Conservation (phyloP, 805 yeast species). For the Cephaloascus fragrans region DNA sequence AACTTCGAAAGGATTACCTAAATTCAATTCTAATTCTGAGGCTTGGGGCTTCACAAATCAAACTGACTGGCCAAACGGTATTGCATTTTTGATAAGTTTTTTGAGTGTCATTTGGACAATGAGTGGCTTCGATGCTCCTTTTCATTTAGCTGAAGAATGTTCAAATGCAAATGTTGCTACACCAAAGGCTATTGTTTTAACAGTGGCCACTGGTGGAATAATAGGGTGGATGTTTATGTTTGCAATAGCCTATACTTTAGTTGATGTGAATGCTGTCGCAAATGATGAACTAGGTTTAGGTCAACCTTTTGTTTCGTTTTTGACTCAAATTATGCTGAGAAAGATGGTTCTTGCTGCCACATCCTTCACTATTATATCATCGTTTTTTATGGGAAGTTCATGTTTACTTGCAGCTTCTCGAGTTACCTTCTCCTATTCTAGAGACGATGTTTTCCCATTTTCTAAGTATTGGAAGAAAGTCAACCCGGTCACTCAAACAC, state of each 20-base stretch:
- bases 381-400: slow-evolving; percentile 44
- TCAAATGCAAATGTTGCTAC: slow-evolving; percentile 54
- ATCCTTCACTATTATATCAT: slow-evolving; percentile 29
- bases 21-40: slow-evolving; percentile 34
- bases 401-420: slow-evolving; percentile 60
- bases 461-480: slow-evolving; percentile 41
- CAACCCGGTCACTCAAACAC: slow-evolving; percentile 44
- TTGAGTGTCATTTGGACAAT: slow-evolving; percentile 61
- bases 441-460: slow-evolving; percentile 59
- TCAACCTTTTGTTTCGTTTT: slow-evolving; percentile 50
- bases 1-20: slow-evolving; percentile 22
- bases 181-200: slow-evolving; percentile 55
- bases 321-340: slow-evolving; percentile 35
- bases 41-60: slow-evolving; percentile 51
- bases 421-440: slow-evolving; percentile 56
- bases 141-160: slow-evolving; percentile 68
- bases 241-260: slow-evolving; percentile 52
- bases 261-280: slow-evolving; percentile 35
- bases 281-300: slow-evolving; percentile 39
- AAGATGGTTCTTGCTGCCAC: slow-evolving; percentile 32
- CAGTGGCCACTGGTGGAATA: slow-evolving; percentile 43
- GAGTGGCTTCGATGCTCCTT: slow-evolving; percentile 71
- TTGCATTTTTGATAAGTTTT: slow-evolving; percentile 46
- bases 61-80: slow-evolving; percentile 57
- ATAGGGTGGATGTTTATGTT: slow-evolving; percentile 49